Evolutionary conservation across 106 monocot genomes (phyloP).

Genomic region (Agapanthus africanus): DNA sequence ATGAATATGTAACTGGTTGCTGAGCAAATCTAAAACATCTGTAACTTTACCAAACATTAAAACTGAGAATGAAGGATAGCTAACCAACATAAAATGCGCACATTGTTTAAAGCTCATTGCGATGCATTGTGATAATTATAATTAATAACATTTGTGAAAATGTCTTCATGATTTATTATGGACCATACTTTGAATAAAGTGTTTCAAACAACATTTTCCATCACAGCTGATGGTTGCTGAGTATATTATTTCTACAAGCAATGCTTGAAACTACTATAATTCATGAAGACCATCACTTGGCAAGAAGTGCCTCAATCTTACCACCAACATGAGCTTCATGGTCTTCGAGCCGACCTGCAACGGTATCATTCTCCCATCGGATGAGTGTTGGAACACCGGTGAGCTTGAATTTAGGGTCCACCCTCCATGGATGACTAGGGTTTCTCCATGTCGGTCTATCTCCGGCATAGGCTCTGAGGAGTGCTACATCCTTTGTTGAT

Average conservation of each 20-base stretch:
- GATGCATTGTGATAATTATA: neutral
- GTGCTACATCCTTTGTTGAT: conserved; percentile 36
- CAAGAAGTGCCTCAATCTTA: conserved; percentile 61
- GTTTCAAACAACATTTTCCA: no score
- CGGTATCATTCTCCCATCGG: conserved; percentile 60
- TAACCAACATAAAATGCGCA: no score
- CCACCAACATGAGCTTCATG: conserved; percentile 60
- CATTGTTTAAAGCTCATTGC: no score
- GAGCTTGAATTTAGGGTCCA: conserved; percentile 63
- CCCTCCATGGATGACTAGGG: conserved; percentile 65
- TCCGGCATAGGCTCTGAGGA: conserved; percentile 70
- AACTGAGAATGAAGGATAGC: no score
- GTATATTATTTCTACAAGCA: neutral
- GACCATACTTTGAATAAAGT: no score
- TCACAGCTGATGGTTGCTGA: no score
- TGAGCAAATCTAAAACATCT: no score
- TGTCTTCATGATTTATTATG: no score
- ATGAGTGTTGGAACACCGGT: conserved; percentile 86
- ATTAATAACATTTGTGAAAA: neutral
- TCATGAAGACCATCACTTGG: conserved; percentile 12
- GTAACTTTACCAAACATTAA: no score
- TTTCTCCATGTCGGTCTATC: conserved; percentile 80
- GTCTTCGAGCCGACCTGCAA: conserved; percentile 69
- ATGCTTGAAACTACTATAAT: neutral
- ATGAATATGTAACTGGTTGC: no score